Base-by-base conservation (phyloP, 371 early-diverging fungal genomes). In the Enterocytospora artemiae region DNA sequence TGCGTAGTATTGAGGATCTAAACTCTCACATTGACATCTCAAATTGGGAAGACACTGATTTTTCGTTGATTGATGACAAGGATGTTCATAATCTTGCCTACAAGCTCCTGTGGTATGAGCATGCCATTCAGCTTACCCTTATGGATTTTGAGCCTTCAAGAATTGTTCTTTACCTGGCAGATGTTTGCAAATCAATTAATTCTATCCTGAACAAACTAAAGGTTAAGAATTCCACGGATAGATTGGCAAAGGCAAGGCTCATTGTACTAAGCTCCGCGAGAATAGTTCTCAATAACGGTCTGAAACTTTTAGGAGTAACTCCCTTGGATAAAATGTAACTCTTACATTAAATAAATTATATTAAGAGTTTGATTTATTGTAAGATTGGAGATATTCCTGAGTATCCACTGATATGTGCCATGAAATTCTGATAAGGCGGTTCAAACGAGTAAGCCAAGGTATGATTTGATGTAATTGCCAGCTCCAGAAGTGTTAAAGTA, bases 91-190 rank as follows among this genome's bases (percentile, higher is more conserved):
- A 85, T 12, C 77, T 95, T 36, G 75, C 89, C 45, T 86, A 85
- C 49, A 79, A 85, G 57, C 80, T 96, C 53, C 83, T 90, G 18
- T 86, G 85, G 74, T 96, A 86, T 80, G 95, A 95, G 20, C 88
- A 89, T 67, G 79, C 90, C 39, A 83, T 96, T 64, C 54, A 72
- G 24, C 24, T 69, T 55, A 53, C 72, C 65, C 45, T 69, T 41
- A 49, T 81, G 80, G 57, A 82, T 37, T 83, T 86, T 48, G 97
- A 96, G 79, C 95, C 95, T 4, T 89, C 87, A 77, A 87, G 82
- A 50, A 82, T 94, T 55, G 91, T 94, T 24, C 85, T 85, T 20
- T 96, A 91, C 78, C 81, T 89, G 20, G 83, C 93, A 78, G 85
- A 87, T 77, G 79, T 96, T 34, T 80, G 86, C 43, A 89, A 87